Percentiles rank a stretch among this genome's conserved stretches.
These are phyloP conservation scores for Cystobasidiaceae sp. DNA, from an alignment of 1,284 basidiomycete genomes.

Conservation along the genomic window DNA sequence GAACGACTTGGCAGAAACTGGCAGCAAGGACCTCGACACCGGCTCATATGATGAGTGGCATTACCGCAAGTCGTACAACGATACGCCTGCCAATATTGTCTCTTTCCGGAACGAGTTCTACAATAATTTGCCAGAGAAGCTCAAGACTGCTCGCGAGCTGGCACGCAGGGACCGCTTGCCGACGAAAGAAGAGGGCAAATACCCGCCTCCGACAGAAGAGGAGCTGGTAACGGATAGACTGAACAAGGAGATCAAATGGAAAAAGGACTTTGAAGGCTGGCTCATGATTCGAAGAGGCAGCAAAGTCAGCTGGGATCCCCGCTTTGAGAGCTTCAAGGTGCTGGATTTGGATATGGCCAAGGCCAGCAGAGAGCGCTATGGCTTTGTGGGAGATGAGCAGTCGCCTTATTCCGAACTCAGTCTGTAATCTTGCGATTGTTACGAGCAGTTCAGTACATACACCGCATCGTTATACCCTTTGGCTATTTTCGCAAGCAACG, in stretches of 20 bases:
- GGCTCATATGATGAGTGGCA: conserved; percentile 62
- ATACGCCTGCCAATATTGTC: conserved; percentile 59
- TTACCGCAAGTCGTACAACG: conserved; percentile 58
- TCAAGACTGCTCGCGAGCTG: conserved; percentile 71
- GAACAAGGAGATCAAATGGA: conserved; percentile 41
- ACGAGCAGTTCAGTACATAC: too few species aligned
- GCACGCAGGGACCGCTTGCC: conserved; percentile 71
- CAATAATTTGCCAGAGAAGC: conserved; percentile 58
- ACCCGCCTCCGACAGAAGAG: conserved; percentile 73
- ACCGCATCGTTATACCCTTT: too few species aligned
- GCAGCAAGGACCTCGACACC: conserved; percentile 65
- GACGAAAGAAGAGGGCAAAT: conserved; percentile 72
- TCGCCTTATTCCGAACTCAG: too few species aligned
- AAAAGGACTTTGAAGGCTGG: conserved; percentile 42
- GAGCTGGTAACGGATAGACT: conserved; percentile 39
- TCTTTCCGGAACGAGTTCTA: conserved; percentile 74
- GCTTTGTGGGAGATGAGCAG: not conserved
- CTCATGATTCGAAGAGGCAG: conserved; percentile 37
- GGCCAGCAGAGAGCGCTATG: conserved; percentile 3
- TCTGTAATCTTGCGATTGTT: too few species aligned
- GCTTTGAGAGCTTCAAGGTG: conserved; percentile 28
- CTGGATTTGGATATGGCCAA: conserved; percentile 14
- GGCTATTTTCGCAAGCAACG: too few species aligned
- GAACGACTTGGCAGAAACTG: conserved; percentile 36
- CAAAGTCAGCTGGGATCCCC: conserved; percentile 40